These are phyloP conservation scores for Cyclotella kingstonii DNA, from an alignment of 108 stramenopile species.

Conservation along the genomic window DNA sequence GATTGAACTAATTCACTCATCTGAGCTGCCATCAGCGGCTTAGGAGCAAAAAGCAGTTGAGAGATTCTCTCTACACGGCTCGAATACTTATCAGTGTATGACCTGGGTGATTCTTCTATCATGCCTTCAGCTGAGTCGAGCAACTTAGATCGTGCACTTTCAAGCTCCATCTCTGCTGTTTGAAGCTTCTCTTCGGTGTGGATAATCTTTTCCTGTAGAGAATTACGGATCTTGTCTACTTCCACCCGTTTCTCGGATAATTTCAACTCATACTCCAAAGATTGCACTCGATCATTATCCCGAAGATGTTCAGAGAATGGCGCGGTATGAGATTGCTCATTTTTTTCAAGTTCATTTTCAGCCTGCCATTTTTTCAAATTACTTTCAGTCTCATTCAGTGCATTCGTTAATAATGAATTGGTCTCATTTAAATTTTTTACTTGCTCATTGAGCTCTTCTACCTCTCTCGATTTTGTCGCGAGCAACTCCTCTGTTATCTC, in stretches of 20 bases:
- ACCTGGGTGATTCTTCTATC: background rate
- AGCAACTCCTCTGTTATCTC: conserved; percentile 43
- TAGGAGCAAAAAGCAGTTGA: conserved; percentile 1
- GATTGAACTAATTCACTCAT: conserved; percentile 35
- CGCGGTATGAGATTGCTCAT: conserved; percentile 44
- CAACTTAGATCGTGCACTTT: conserved; percentile 52
- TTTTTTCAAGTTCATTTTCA: conserved; percentile 49
- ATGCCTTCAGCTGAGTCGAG: conserved; percentile 51
- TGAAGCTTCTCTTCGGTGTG: conserved; percentile 58
- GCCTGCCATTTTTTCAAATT: conserved; percentile 23
- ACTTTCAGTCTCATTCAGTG: conserved; percentile 14
- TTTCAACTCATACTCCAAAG: conserved; percentile 58
- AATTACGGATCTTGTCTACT: conserved; percentile 50
- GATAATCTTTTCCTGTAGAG: conserved; percentile 65
- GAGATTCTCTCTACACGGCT: conserved; percentile 14
- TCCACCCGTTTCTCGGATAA: conserved; percentile 48
- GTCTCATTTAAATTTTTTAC: conserved; percentile 30
- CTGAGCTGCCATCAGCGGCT: too few species aligned
- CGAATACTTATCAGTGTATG: background rate
- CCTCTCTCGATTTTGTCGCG: conserved; percentile 39
- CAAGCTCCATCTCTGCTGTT: conserved; percentile 64
- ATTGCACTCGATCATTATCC: conserved; percentile 52
- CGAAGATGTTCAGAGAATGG: conserved; percentile 45
- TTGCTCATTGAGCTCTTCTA: conserved; percentile 44
- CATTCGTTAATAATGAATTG: conserved; percentile 29